Conservation (phyloP, 495 filamentous ascomycete species). For the Neurospora tetraspora region DNA sequence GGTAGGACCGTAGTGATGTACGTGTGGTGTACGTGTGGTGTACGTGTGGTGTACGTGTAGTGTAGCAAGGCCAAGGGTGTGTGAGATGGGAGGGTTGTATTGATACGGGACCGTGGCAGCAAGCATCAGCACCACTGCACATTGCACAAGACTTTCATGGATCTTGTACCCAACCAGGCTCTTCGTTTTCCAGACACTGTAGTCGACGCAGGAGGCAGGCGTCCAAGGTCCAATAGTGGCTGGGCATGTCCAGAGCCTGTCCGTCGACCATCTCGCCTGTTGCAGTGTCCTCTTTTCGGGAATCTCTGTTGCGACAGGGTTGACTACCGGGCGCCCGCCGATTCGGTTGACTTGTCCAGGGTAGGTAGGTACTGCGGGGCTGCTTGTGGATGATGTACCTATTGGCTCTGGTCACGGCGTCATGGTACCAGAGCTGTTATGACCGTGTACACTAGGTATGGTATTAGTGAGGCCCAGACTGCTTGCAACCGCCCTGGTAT, state of each 20-base stretch:
- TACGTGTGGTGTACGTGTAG: background rate
- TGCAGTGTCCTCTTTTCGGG: background rate
- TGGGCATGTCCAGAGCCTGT: background rate
- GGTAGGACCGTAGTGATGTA: background rate
- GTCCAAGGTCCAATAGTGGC: background rate
- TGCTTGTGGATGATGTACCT: background rate
- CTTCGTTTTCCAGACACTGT: background rate
- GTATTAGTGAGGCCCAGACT: background rate
- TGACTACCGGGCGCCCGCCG: background rate
- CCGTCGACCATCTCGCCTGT: background rate
- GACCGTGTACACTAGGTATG: background rate
- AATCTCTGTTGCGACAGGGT: background rate
- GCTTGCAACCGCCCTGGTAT: background rate
- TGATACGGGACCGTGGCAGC: background rate
- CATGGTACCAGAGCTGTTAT: background rate
- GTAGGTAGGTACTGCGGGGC: background rate
- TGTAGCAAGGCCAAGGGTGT: background rate
- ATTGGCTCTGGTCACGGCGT: background rate
- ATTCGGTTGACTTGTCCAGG: background rate
- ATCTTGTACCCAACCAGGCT: background rate
- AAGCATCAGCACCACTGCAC: background rate
- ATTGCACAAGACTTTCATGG: background rate
- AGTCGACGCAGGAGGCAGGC: background rate
- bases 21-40: background rate
- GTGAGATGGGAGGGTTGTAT: background rate